Conservation (phyloP, 371 early-diverging fungal genomes). For the Mortierella polycephala region DNA sequence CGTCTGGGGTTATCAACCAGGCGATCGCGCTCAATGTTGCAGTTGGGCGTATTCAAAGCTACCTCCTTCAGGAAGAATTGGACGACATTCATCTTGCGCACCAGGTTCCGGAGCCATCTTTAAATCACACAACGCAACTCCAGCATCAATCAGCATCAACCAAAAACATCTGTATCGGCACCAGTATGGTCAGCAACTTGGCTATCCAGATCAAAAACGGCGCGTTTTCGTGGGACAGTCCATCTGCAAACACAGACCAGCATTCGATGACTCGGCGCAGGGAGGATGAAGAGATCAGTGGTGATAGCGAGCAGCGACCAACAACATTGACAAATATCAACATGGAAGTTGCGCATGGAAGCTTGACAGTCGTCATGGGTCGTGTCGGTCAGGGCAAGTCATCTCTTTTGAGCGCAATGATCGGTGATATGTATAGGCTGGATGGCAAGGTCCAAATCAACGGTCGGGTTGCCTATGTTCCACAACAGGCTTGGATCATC, state of each 20-base stretch:
- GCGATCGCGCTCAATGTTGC: conserved; percentile 33
- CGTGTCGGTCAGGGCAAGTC: conserved; percentile 60
- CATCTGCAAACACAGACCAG: neutral
- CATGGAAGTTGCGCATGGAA: conserved; percentile 26
- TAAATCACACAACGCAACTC: conserved; percentile 23
- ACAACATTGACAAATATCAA: conserved; percentile 54
- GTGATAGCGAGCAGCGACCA: neutral
- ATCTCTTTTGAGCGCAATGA: conserved; percentile 53
- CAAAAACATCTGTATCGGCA: conserved; percentile 35
- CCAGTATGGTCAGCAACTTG: neutral
- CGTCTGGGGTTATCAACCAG: conserved; percentile 15
- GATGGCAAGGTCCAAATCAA: neutral
- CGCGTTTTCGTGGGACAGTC: conserved; percentile 31
- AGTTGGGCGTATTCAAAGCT: conserved; percentile 34
- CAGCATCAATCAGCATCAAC: conserved; percentile 49
- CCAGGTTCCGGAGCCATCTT: neutral
- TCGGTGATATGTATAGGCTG: conserved; percentile 54
- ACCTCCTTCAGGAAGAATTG: conserved; percentile 43
- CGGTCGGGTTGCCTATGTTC: neutral
- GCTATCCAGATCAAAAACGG: conserved; percentile 25
- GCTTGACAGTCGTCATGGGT: conserved; percentile 54
- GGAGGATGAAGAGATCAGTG: neutral
- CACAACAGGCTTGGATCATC: conserved; percentile 6
- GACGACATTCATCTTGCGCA: conserved; percentile 58
- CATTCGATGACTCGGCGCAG: neutral